phyloP scores from a whole-genome alignment of 768 basidiomycete genomes.

The Tephrocybe sp. region DNA sequence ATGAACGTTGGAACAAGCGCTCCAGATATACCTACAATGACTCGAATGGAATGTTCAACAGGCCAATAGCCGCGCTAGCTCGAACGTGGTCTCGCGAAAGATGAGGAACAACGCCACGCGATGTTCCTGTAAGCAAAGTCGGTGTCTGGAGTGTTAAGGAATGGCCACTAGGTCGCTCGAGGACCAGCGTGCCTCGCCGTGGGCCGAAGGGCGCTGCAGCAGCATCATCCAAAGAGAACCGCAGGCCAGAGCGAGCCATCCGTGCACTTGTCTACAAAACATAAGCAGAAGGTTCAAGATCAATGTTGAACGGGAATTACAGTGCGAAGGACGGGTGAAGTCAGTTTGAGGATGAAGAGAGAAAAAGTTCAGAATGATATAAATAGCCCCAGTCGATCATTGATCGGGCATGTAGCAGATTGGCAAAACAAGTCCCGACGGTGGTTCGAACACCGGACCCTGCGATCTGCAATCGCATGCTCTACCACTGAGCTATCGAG shows the following conservation, averaged over 20 bases:
- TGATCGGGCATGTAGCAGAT: neutral
- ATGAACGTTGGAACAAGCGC: neutral
- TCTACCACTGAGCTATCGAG: constrained; percentile 18
- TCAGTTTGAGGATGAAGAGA: neutral
- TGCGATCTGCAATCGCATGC: constrained; percentile 18
- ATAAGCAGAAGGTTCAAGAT: neutral
- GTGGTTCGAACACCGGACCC: constrained; percentile 18
- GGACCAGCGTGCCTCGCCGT: constrained; percentile 30
- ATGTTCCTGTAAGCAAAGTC: constrained; percentile 57
- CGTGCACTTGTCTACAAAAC: neutral
- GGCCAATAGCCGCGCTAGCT: constrained; percentile 47
- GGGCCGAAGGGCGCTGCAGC: constrained; percentile 25
- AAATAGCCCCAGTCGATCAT: neutral
- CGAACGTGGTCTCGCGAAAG: constrained; percentile 61
- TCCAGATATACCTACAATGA: constrained; percentile 60
- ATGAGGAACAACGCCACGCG: constrained; percentile 74
- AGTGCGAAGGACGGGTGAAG: neutral
- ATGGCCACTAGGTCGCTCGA: constrained; percentile 15
- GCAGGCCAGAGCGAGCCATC: constrained; percentile 6
- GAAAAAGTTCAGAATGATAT: neutral
- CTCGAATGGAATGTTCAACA: constrained; percentile 75
- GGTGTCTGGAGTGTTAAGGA: constrained; percentile 55
- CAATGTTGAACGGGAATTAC: neutral
- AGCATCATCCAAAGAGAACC: neutral
- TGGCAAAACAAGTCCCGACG: constrained; percentile 9